Evolutionary conservation across 768 basidiomycete species (phyloP).

Genomic region (Hypholoma fasciculare): DNA sequence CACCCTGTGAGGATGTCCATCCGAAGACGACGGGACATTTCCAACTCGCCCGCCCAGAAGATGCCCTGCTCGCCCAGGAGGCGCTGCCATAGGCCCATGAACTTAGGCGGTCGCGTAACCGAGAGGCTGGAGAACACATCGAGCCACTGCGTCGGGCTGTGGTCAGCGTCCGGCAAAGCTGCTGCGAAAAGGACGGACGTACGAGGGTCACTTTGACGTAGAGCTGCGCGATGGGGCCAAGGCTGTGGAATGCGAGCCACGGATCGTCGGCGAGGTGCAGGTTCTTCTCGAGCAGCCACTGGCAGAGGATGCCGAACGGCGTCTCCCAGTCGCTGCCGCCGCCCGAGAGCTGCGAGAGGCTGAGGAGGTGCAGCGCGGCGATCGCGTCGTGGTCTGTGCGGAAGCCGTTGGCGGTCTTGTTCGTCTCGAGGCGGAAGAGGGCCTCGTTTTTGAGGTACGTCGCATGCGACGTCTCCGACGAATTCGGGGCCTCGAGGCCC

Average conservation of each 20-base stretch:
- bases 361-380: slow-evolving; percentile 77
- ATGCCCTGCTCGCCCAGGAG: slow-evolving; percentile 55
- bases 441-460: slow-evolving; percentile 71
- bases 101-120: slow-evolving; percentile 60
- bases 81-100: slow-evolving; percentile 63
- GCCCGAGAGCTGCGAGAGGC: slow-evolving; percentile 71
- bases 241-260: slow-evolving; percentile 51
- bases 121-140: slow-evolving; percentile 75
- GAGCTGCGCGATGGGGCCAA: slow-evolving; percentile 54
- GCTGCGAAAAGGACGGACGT: slow-evolving; percentile 28
- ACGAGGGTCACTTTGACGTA: slow-evolving; percentile 76
- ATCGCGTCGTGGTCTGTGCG: slow-evolving; percentile 72
- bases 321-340: slow-evolving; percentile 69
- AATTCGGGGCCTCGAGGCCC: slow-evolving; percentile 58
- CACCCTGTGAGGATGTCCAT: slow-evolving; percentile 77
- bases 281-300: slow-evolving; percentile 74
- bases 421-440: slow-evolving; percentile 56
- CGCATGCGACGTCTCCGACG: slow-evolving; percentile 57
- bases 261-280: slow-evolving; percentile 67
- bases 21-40: slow-evolving; percentile 43
- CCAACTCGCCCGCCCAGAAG: slow-evolving; percentile 38
- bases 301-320: slow-evolving; percentile 68
- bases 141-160: slow-evolving; percentile 55
- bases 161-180: slow-evolving; percentile 11
- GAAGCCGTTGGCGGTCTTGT: slow-evolving; percentile 51